Conservation (phyloP, 2,329 filamentous ascomycete species). For the Colletotrichum kahawae region DNA sequence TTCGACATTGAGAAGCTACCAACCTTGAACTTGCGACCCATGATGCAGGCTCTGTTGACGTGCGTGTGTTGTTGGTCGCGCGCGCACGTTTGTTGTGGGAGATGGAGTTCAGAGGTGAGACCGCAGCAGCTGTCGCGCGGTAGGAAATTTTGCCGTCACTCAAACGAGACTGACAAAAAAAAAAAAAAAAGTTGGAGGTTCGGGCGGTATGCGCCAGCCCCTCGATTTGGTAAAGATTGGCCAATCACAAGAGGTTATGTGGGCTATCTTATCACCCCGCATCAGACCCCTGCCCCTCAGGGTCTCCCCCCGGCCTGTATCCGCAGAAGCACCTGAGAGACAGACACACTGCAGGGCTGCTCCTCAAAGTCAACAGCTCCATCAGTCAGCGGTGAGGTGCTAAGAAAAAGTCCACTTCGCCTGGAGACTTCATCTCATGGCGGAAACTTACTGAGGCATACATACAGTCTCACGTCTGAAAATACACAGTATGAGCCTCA, state of each 20-base stretch:
- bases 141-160: slow-evolving; percentile 18
- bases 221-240: neutral
- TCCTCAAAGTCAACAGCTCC: neutral
- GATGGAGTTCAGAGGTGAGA: neutral
- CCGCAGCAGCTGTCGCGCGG: neutral
- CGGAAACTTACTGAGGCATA: neutral
- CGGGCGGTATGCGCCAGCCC: slow-evolving; percentile 9
- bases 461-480: neutral
- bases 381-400: neutral
- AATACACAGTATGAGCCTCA: neutral
- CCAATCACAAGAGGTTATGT: neutral
- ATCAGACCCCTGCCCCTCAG: slow-evolving; percentile 6
- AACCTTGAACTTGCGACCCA: slow-evolving; percentile 22
- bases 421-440: neutral
- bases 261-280: slow-evolving; percentile 14
- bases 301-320: slow-evolving; percentile 5
- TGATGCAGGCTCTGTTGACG: neutral
- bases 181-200: slow-evolving; percentile 13
- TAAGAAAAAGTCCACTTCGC: neutral
- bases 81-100: neutral
- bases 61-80: neutral
- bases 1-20: neutral
- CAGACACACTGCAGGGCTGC: neutral
- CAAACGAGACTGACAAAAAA: neutral
- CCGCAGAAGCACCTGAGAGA: neutral